phyloP scores from a whole-genome alignment of 345 rosid species.

The Aquilaria malaccensis region DNA sequence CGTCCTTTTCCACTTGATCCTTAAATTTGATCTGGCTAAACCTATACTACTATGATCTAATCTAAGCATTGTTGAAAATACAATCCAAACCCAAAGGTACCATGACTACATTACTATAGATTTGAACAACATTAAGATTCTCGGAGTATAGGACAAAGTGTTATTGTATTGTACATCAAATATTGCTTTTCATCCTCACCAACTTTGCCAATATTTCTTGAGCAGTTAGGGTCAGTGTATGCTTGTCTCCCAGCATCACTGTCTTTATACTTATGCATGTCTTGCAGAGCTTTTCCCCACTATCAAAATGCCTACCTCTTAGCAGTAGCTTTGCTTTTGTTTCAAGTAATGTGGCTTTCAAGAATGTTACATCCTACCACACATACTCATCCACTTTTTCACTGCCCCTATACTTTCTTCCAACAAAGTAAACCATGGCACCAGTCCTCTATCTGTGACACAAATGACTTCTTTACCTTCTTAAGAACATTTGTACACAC shows the following conservation, averaged over 20 bases:
- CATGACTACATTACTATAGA: too few relatives aligned
- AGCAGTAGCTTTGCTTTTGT: conserved; percentile 81
- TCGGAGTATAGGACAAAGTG: too few relatives aligned
- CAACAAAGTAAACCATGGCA: conserved; percentile 80
- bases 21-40: too few relatives aligned
- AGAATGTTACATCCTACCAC: conserved; percentile 85
- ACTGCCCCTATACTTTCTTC: conserved; percentile 49
- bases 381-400: conserved; percentile 74
- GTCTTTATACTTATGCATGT: conserved; percentile 88
- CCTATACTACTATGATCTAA: too few relatives aligned
- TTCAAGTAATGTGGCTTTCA: conserved; percentile 74
- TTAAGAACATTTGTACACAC: conserved; percentile 85
- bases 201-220: conserved; percentile 86
- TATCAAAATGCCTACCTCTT: conserved; percentile 83
- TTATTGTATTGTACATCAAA: conserved; percentile 20
- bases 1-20: too few relatives aligned
- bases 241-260: conserved; percentile 89
- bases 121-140: too few relatives aligned
- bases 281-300: conserved; percentile 78
- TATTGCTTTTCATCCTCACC: conserved; percentile 90
- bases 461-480: conserved; percentile 89
- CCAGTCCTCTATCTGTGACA: conserved; percentile 83
- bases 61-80: too few relatives aligned
- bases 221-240: conserved; percentile 76
- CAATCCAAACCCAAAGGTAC: too few relatives aligned